Conservation (phyloP, 805 yeast species). For the Sungouiozyma intestinalis region DNA sequence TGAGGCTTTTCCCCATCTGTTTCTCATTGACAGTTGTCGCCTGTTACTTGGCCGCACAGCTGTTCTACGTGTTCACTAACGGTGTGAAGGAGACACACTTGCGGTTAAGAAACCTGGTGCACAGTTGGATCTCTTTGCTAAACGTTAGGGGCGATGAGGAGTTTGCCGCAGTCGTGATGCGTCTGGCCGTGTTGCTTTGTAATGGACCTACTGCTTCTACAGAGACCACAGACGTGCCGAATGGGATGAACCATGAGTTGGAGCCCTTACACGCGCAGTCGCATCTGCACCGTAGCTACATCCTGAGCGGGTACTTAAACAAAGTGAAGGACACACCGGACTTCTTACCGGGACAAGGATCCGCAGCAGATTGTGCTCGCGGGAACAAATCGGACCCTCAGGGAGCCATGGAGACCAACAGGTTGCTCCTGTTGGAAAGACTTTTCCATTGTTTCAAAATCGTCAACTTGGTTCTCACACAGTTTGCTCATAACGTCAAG, state of each 20-base stretch:
- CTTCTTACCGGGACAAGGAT: neutral
- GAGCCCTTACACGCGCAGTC: conserved; percentile 2
- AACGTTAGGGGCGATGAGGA: conserved; percentile 25
- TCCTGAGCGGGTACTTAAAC: conserved; percentile 3
- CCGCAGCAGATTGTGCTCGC: no score
- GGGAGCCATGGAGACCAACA: neutral
- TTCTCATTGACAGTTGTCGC: neutral
- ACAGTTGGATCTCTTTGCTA: conserved; percentile 1
- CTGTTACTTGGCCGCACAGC: neutral
- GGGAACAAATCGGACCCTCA: no score
- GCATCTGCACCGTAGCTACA: neutral
- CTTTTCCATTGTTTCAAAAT: neutral
- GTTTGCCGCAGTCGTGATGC: conserved; percentile 14
- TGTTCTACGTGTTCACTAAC: neutral
- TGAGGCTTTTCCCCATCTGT: neutral
- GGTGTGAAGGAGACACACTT: neutral
- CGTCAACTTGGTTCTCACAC: neutral
- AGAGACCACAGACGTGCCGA: neutral
- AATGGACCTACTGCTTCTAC: conserved; percentile 14
- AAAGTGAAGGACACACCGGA: neutral
- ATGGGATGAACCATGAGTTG: neutral
- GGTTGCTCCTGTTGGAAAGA: neutral
- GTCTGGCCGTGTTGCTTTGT: conserved; percentile 16
- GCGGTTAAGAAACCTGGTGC: neutral
- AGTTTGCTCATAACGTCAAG: neutral